Evolutionary conservation across 805 yeast species (phyloP).

Genomic region (Zygosaccharomyces bailii): DNA sequence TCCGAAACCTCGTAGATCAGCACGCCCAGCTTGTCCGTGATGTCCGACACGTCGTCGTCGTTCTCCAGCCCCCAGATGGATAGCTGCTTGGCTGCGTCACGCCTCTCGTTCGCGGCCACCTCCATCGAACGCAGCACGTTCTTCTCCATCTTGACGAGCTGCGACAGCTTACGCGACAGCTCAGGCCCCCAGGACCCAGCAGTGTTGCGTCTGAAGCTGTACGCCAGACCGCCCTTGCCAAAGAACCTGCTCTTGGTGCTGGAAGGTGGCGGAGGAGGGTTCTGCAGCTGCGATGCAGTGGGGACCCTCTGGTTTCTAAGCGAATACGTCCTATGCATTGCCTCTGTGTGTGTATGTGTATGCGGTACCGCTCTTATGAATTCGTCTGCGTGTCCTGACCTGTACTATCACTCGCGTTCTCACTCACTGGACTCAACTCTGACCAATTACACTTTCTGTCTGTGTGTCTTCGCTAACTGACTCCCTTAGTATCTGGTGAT

Average conservation of each 20-base stretch:
- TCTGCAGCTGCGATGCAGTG: constrained; percentile 90
- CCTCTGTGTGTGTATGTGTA: constrained; percentile 10
- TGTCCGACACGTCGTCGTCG: constrained; percentile 81
- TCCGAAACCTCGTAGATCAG: constrained; percentile 79
- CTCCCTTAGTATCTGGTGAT: background rate
- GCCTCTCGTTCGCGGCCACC: constrained; percentile 70
- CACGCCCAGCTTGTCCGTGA: constrained; percentile 84
- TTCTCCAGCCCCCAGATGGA: constrained; percentile 85
- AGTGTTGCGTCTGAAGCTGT: constrained; percentile 61
- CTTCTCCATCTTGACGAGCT: constrained; percentile 76
- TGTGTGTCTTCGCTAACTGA: too few relatives aligned
- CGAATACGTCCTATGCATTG: constrained; percentile 97
- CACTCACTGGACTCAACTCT: too few relatives aligned
- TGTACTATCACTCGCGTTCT: too few relatives aligned
- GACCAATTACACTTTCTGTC: too few relatives aligned
- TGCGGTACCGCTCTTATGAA: background rate
- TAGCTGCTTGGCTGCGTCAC: constrained; percentile 77
- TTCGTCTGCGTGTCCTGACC: background rate
- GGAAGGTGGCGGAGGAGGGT: constrained; percentile 92
- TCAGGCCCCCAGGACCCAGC: constrained; percentile 84
- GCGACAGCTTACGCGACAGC: constrained; percentile 67
- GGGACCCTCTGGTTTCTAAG: constrained; percentile 95
- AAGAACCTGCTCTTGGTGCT: constrained; percentile 82
- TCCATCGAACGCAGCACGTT: constrained; percentile 77
- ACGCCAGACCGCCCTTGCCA: constrained; percentile 66